Base-by-base conservation (phyloP, 1,284 basidiomycete species). In the Pseudozyma tsukubaensis region DNA sequence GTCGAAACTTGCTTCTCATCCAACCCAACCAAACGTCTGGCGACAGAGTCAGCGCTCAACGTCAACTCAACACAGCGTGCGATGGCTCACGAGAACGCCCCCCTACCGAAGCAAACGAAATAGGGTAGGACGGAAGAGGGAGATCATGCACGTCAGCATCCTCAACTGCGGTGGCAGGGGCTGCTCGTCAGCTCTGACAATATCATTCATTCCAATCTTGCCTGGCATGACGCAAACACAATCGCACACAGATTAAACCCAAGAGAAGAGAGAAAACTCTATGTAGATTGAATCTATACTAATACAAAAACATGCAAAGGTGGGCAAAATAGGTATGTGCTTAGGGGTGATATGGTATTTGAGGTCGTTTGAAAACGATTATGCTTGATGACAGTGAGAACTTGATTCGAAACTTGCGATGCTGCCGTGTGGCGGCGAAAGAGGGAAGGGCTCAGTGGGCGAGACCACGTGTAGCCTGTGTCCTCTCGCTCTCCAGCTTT, bases 401-500 rank as follows among this genome's bases (percentile, higher is more conserved):
- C 34, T 21, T 37, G 53, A 45, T 19, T 10, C 44, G 53, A 21
- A 47, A 18, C 45, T 7, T 48, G 16, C 44, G 43, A 21, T 47
- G 18, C 13, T n/a, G n/a, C n/a, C n/a, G n/a, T n/a, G n/a, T n/a
- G n/a, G n/a, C n/a, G n/a, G n/a, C 4, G 18, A 18, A 37, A 24
- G 12, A 2, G 32, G 16, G 21, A 35, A 37, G 42, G 34, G 9
- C 16, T 77, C 49, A 84, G 56, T 83, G 83, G 7, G 77, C 83
- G n/a, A 84, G 77, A 32, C 83, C 83, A 19, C 74, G 76, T 9
- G 78, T 72, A 14, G 76, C 78, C 48, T 69, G 61, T 3, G 82
- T 83, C 21, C 81, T 67, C 61, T 84, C 83, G 50, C 75, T 70
- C 67, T 84, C 83, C 47, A 84, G 70, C 72, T 82, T 82, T 42